Conservation (phyloP, 306 rosid species). For the Calophaca sinica region DNA sequence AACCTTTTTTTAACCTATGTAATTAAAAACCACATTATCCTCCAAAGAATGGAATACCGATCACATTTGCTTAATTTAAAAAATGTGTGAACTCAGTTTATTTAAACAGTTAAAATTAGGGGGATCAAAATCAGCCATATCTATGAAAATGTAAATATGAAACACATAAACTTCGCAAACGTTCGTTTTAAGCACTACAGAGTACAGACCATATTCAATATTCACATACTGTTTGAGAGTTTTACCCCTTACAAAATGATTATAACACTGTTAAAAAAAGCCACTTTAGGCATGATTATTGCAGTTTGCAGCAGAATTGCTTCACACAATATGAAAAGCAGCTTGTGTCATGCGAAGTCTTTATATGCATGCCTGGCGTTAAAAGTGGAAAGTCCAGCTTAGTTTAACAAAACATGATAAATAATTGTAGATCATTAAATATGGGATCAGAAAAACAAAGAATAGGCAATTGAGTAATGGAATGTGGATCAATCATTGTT, state of each 20-base stretch:
- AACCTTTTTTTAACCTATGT: too few species aligned
- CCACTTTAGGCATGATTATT: conserved; percentile 18
- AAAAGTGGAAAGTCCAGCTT: conserved; percentile 23
- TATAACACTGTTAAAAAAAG: background rate
- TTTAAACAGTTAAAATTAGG: too few species aligned
- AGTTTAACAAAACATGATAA: too few species aligned
- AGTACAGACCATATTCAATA: conserved; percentile 7
- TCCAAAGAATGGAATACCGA: too few species aligned
- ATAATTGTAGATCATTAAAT: background rate
- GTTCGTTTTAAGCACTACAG: too few species aligned
- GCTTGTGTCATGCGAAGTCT: conserved; percentile 21
- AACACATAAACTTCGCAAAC: too few species aligned
- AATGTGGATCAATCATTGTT: conserved; percentile 34
- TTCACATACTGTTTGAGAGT: background rate
- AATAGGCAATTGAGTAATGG: conserved; percentile 14
- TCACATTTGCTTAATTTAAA: too few species aligned
- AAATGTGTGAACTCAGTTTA: too few species aligned
- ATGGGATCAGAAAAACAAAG: conserved; percentile 7
- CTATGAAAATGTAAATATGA: too few species aligned
- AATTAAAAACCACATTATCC: too few species aligned
- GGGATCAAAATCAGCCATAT: too few species aligned
- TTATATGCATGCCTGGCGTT: conserved; percentile 27
- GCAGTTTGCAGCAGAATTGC: conserved; percentile 20
- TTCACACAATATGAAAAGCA: conserved; percentile 3
- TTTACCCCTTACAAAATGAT: conserved; percentile 17